These are phyloP conservation scores for Exophiala sideris DNA, from an alignment of 2,329 filamentous ascomycete genomes.

Conservation along the genomic window DNA sequence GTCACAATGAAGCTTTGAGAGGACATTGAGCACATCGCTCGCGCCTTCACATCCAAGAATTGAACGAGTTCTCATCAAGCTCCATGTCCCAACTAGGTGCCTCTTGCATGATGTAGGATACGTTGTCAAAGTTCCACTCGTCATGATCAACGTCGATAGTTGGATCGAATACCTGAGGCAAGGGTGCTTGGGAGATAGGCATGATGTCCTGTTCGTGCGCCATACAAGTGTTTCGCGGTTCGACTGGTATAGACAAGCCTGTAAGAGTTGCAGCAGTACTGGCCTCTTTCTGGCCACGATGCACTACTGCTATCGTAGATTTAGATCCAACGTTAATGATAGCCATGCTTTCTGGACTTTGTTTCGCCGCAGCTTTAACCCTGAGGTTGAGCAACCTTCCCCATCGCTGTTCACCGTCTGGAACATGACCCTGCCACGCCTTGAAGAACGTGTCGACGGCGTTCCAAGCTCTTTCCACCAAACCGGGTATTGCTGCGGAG, in stretches of 20 bases:
- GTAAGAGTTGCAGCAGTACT: too few species aligned
- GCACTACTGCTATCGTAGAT: too few species aligned
- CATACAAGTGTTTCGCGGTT: too few species aligned
- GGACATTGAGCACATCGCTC: not conserved
- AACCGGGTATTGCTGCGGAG: conserved; percentile 52
- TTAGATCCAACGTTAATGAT: too few species aligned
- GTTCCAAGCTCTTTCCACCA: conserved; percentile 58
- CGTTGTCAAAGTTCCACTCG: conserved; percentile 12
- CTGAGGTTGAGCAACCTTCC: conserved; percentile 59
- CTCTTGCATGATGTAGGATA: conserved; percentile 1
- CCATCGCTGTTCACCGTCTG: conserved; percentile 55
- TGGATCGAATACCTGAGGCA: too few species aligned
- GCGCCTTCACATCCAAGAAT: not conserved
- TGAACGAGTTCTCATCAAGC: conserved; percentile 3
- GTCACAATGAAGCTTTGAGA: conserved; percentile 1
- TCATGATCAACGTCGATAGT: too few species aligned
- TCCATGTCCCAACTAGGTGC: conserved; percentile 7
- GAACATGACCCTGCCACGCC: conserved; percentile 35
- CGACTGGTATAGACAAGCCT: too few species aligned
- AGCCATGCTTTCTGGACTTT: not conserved
- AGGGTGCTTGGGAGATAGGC: too few species aligned
- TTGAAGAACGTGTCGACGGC: conserved; percentile 49
- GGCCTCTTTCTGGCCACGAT: too few species aligned
- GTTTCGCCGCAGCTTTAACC: conserved; percentile 46
- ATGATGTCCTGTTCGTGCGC: too few species aligned